Percentiles rank a stretch among this genome's conserved stretches.
phyloP scores from a whole-genome alignment of 306 rosid species.

The Prunus salicina region DNA sequence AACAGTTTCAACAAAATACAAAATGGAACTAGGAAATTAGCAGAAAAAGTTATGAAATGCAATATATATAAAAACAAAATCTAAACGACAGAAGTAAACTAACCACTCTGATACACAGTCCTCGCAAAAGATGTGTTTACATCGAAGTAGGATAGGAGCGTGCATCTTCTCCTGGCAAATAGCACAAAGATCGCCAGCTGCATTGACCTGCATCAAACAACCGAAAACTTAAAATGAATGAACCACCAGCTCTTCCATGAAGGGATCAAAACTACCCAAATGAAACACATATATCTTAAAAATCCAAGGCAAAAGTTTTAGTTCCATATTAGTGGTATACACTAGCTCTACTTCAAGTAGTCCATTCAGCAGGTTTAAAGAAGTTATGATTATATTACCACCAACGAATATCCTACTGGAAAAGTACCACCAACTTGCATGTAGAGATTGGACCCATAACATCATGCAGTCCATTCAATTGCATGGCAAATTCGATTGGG shows the following conservation, averaged over 20 bases:
- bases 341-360: background rate
- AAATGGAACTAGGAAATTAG: background rate
- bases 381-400: background rate
- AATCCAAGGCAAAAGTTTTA: background rate
- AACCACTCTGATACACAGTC: conserved; percentile 99
- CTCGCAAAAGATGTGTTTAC: conserved; percentile 97
- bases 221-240: conserved; percentile 4
- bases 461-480: background rate
- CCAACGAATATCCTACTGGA: background rate
- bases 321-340: background rate
- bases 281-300: background rate
- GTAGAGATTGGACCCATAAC: background rate
- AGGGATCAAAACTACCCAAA: background rate
- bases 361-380: background rate
- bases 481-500: background rate
- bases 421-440: background rate
- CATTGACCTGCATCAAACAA: conserved; percentile 63
- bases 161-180: conserved; percentile 99
- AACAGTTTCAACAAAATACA: background rate
- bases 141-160: conserved; percentile 82
- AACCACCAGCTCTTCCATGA: background rate
- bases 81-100: background rate
- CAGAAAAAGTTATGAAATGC: background rate
- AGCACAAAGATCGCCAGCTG: conserved; percentile 95
- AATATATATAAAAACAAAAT: background rate